Evolutionary conservation across 768 basidiomycete genomes (phyloP), one percentile per base, ranked within the genome.

Genomic region (Mycena pura): DNA sequence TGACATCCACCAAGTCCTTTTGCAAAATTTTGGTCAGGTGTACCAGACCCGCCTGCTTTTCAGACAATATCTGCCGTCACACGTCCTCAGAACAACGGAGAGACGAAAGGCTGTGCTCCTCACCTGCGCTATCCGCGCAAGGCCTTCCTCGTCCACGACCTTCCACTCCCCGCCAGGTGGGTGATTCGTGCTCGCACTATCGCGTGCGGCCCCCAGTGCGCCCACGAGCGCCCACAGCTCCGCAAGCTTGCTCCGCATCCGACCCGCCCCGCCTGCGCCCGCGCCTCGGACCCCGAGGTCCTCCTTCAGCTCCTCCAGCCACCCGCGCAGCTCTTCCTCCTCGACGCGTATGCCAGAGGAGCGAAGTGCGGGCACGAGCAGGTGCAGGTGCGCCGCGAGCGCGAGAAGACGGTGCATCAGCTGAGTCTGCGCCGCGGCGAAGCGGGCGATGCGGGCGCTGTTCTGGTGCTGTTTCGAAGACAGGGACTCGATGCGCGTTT

Each of bases 211-310:
- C 41, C 83, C 83, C 17, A 94, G 78, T 43, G 90, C 86, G 4
- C 92, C 92, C 9, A 95, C 82, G 14, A 92, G 77, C 15, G 91
- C 92, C 93, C 93, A 95, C 25, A 95, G 76, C 70, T 95, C 93
- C 64, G 91, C 92, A 69, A 92, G 70, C 69, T 90, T 91, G 41
- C 87, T 87, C 31, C 85, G 82, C 75, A 90, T 79, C 68, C 89
- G 75, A 50, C 89, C 85, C 51, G 69, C 60, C 39, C 60, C 63
- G 6, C 63, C 66, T 7, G 38, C 22, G 75, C 78, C 53, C 84
- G 68, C 68, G 41, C 57, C 55, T 21, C 62, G 44, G 54, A 76
- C 74, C 47, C 84, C 83, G 60, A 93, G 70, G 70, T 93, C 92
- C 52, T 88, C 88, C 68, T 89, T 86, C 48, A 93, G 81, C 63